phyloP scores from a whole-genome alignment of 208 protist species.

The Sergeia podlipaevii region DNA sequence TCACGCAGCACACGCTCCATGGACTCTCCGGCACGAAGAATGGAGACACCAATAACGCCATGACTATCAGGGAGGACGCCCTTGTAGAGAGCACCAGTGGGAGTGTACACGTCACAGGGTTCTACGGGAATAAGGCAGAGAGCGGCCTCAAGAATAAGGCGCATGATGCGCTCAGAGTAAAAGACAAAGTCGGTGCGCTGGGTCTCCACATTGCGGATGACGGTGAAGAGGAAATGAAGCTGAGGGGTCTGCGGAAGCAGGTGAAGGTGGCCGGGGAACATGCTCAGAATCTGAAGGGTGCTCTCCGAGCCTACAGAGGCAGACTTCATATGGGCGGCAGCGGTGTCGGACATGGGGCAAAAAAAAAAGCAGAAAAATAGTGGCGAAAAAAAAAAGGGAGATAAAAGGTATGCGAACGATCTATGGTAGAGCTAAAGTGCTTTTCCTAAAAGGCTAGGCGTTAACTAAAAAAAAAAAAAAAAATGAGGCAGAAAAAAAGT shows the following conservation, averaged over 20 bases:
- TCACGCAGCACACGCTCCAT: conserved; percentile 95
- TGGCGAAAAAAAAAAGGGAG: conserved; percentile 11
- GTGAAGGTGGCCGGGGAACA: conserved; percentile 59
- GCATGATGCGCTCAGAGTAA: conserved; percentile 95
- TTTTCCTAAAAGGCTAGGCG: too few species aligned
- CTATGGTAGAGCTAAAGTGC: too few species aligned
- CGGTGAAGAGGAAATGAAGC: conserved; percentile 92
- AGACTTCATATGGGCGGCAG: conserved; percentile 16
- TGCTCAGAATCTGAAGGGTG: conserved; percentile 53
- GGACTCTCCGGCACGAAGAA: conserved; percentile 96
- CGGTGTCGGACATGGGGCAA: neutral
- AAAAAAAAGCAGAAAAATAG: conserved; percentile 10
- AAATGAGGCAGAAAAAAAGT: neutral
- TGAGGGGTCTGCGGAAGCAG: conserved; percentile 85
- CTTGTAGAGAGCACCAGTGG: conserved; percentile 79
- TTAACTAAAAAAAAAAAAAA: neutral
- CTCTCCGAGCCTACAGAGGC: conserved; percentile 13
- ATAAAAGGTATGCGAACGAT: conserved; percentile 5
- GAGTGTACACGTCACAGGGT: conserved; percentile 88
- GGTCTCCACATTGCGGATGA: conserved; percentile 92
- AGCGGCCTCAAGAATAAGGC: conserved; percentile 92
- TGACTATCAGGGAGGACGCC: conserved; percentile 64
- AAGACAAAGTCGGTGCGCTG: conserved; percentile 95
- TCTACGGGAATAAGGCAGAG: conserved; percentile 85
- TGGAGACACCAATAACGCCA: conserved; percentile 96